Evolutionary conservation across 73 alveolate species (phyloP).

Genomic region (Tetrahymena borealis): DNA sequence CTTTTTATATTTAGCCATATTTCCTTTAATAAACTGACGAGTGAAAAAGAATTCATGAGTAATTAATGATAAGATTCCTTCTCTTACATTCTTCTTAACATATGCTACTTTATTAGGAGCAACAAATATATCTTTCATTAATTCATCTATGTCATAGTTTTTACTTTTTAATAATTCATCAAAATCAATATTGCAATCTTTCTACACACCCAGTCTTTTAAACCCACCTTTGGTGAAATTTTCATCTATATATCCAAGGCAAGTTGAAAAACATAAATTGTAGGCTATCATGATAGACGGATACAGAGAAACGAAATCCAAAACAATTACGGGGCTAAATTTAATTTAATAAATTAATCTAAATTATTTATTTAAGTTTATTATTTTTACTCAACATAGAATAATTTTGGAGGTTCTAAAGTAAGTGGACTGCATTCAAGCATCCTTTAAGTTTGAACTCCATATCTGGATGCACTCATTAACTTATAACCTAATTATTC

Average conservation of each 20-base stretch:
- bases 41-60: conserved; percentile 75
- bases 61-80: conserved; percentile 80
- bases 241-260: conserved; percentile 68
- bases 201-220: not conserved
- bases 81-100: conserved; percentile 72
- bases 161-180: not conserved
- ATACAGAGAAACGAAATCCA: conserved; percentile 84
- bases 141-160: not conserved
- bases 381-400: conserved; percentile 34
- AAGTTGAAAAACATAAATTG: conserved; percentile 86
- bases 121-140: conserved; percentile 40
- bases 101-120: conserved; percentile 73
- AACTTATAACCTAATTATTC: conserved; percentile 57
- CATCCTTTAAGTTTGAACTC: conserved; percentile 48
- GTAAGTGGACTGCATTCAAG: conserved; percentile 82
- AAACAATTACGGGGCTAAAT: conserved; percentile 64
- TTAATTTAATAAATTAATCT: not conserved
- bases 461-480: conserved; percentile 63
- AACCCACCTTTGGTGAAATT: not conserved
- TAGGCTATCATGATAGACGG: conserved; percentile 87
- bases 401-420: conserved; percentile 74
- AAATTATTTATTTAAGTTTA: not conserved
- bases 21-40: conserved; percentile 76
- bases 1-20: conserved; percentile 60
- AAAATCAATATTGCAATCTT: not conserved